A percentile compares a stretch with the other conserved stretches of the same genome.
phyloP scores from a whole-genome alignment of 2,329 filamentous ascomycete species.

The Cordyceps tenuipes region DNA sequence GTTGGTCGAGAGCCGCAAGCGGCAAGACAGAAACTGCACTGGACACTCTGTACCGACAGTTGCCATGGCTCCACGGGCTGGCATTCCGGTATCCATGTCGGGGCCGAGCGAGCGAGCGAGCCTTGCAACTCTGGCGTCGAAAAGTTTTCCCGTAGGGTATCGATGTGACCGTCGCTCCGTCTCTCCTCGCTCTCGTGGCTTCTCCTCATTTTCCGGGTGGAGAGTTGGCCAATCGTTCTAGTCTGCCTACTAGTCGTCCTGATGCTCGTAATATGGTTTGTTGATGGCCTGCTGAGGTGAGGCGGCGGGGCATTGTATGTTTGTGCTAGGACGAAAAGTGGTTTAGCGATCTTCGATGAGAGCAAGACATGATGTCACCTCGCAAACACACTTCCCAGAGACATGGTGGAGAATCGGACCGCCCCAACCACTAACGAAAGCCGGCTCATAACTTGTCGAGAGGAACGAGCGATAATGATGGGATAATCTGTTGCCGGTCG shows the following conservation, averaged over 20 bases:
- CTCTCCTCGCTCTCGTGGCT: neutral
- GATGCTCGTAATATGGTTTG: neutral
- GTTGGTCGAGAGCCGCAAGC: neutral
- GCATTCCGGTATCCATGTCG: neutral
- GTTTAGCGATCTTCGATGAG: conserved; percentile 3
- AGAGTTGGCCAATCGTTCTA: neutral
- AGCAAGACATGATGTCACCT: conserved; percentile 11
- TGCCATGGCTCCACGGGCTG: neutral
- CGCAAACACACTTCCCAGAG: neutral
- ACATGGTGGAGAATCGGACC: neutral
- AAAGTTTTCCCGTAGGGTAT: neutral
- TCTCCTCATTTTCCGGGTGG: neutral
- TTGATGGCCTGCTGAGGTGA: neutral
- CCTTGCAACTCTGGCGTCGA: neutral
- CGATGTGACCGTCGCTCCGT: neutral
- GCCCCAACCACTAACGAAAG: neutral
- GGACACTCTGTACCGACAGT: neutral
- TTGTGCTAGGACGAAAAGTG: neutral
- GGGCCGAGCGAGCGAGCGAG: neutral
- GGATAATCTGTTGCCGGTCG: no score
- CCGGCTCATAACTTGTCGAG: neutral
- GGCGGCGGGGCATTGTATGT: neutral
- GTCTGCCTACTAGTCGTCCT: neutral
- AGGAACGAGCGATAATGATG: no score
- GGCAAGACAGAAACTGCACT: neutral